Evolutionary conservation across 2,329 filamentous ascomycete genomes (phyloP).

Genomic region (Didymella glomerata): DNA sequence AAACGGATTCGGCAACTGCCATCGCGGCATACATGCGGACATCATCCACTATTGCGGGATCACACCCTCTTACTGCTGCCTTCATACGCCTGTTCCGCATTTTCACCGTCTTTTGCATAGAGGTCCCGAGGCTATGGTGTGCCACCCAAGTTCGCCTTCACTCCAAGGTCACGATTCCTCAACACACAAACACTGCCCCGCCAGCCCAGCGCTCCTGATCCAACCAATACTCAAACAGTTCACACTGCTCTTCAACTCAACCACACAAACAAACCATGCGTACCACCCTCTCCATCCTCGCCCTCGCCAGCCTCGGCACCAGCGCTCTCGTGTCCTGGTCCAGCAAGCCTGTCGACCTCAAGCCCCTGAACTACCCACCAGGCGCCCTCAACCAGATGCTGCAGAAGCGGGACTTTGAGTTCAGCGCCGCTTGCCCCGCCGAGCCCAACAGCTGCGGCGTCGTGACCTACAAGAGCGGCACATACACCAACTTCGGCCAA

Average conservation of each 20-base stretch:
- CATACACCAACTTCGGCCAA: slow-evolving; percentile 10
- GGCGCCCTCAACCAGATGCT: slow-evolving; percentile 1
- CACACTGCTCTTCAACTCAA: no score
- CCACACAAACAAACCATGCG: slow-evolving; percentile 1
- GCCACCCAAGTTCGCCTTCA: neutral
- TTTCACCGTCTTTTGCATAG: neutral
- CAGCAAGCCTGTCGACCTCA: neutral
- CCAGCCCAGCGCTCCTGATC: neutral
- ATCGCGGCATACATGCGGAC: no score
- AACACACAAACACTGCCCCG: neutral
- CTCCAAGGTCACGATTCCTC: neutral
- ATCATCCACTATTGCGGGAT: no score
- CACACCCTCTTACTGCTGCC: no score
- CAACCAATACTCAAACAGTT: neutral
- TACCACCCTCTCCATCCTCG: slow-evolving; percentile 1
- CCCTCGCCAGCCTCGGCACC: slow-evolving; percentile 5
- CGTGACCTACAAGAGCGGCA: slow-evolving; percentile 5
- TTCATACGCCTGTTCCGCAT: neutral
- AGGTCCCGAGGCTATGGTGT: no score
- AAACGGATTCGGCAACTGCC: slow-evolving; percentile 5
- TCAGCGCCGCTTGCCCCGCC: neutral
- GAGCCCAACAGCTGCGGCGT: slow-evolving; percentile 12
- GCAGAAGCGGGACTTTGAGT: neutral
- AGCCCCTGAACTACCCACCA: neutral
- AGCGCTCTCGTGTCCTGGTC: neutral